A percentile compares a stretch with the other conserved stretches of the same genome.
phyloP scores from a whole-genome alignment of 78 protist species.

The Dictyostelium firmibasis region DNA sequence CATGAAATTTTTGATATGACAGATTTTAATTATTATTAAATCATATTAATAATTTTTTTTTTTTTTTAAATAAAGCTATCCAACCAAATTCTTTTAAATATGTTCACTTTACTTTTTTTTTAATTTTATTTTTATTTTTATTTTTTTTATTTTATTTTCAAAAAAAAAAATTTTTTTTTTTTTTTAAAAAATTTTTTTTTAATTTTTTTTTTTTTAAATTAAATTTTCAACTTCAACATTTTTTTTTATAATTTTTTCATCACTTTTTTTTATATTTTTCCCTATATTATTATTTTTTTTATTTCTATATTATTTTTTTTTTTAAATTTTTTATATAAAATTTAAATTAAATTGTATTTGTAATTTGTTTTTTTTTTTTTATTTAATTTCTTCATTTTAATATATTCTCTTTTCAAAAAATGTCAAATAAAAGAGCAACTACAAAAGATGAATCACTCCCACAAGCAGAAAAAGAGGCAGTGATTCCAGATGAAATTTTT shows the following conservation, averaged over 20 bases:
- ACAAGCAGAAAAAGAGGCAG: conserved; percentile 64
- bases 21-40: not conserved
- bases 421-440: not conserved
- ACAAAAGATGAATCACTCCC: not conserved
- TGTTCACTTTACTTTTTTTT: not conserved
- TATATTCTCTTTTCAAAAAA: not conserved
- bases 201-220: not conserved
- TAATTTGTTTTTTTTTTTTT: not conserved
- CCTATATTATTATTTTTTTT: not conserved
- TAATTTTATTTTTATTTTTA: not conserved
- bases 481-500: conserved; percentile 75
- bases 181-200: not conserved
- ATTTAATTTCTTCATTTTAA: not conserved
- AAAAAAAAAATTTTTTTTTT: no score
- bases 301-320: not conserved
- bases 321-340: not conserved
- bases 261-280: not conserved
- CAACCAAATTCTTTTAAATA: no score
- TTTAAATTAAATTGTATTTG: not conserved
- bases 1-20: not conserved
- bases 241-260: not conserved
- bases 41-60: not conserved
- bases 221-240: not conserved
- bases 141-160: not conserved
- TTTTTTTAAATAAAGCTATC: no score